Base-by-base conservation (phyloP, 176 grass and related monocot genomes). In the Thinopyrum elongatum region DNA sequence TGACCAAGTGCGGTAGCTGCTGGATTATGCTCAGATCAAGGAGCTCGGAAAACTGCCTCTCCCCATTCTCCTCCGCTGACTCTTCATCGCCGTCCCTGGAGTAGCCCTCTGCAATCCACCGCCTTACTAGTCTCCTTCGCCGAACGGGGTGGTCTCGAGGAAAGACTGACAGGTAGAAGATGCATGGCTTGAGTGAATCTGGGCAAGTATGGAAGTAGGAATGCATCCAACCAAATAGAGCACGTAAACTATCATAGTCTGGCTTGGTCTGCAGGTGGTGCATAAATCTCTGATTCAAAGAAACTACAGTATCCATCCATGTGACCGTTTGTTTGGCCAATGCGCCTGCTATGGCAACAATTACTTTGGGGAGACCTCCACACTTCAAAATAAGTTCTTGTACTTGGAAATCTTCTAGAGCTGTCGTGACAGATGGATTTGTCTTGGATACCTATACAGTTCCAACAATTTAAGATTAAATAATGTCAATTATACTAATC, bases 91-190 rank as follows among this genome's bases (percentile, higher is more conserved):
- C 70, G 11, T 39, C 53, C 4, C 29, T 59, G 0, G 39, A 27
- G 23, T 71, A 85, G 0, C 90, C 90, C 44, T 89, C 90, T 4
- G 78, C 78, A 5, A 92, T 83, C 90, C 90, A 92, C 4, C 90
- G 77, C 87, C 70, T 83, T 1, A 79, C n/a, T 42, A 92, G 41
- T 23, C 83, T 62, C 28, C 58, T 78, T 28, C 72, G 36, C 33
- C 76, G 31, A 22, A 89, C 41, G 28, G 36, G 34, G 7, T 36
- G 12, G 0, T 36, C 49, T 12, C 29, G 31, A 41, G 67, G 86
- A 76, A 77, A 91, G 8, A 88, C 59, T 8, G 58, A 70, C 16
- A 92, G 29, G 17, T 92, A 89, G 11, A 92, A 85, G 34, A 92
- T 78, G 11, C 86, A 92, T 27, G 86, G 87, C 49, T 92, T 89